A percentile compares a stretch with the other conserved stretches of the same genome.
phyloP scores from a whole-genome alignment of 352 stramenopile species.

The Globisporangium parvum region DNA sequence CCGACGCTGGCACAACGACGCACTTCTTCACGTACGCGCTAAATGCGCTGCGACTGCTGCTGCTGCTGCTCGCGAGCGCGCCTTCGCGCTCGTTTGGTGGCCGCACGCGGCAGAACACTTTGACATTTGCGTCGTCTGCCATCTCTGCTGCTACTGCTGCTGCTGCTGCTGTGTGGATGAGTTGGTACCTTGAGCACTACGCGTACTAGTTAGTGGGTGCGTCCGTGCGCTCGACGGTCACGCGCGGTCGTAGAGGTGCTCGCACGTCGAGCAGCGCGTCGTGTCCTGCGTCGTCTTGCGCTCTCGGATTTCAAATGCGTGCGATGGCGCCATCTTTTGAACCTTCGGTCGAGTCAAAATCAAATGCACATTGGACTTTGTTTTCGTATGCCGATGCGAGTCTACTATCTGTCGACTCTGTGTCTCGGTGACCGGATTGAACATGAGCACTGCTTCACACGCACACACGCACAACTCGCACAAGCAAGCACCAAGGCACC shows the following conservation, averaged over 20 bases:
- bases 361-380: neutral
- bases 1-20: slow-evolving; percentile 36
- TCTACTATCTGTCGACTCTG: too few species aligned
- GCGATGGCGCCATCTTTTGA: neutral
- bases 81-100: slow-evolving; percentile 75
- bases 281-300: neutral
- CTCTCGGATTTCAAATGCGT: slow-evolving; percentile 1
- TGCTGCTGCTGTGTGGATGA: neutral
- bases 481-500: too few species aligned
- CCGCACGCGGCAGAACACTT: slow-evolving; percentile 84
- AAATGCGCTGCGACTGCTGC: neutral
- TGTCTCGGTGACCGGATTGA: too few species aligned
- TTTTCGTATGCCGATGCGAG: neutral
- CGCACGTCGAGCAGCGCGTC: neutral
- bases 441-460: too few species aligned
- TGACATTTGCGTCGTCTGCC: slow-evolving; percentile 65
- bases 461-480: too few species aligned
- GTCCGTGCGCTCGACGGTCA: neutral
- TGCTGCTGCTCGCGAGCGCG: slow-evolving; percentile 8
- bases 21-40: slow-evolving; percentile 54
- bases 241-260: neutral
- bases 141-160: slow-evolving; percentile 8
- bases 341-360: neutral
- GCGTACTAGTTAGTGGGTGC: neutral
- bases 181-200: neutral